These are phyloP conservation scores for Globisporangium paroecandrum DNA, from an alignment of 352 stramenopile genomes.

Conservation along the genomic window DNA sequence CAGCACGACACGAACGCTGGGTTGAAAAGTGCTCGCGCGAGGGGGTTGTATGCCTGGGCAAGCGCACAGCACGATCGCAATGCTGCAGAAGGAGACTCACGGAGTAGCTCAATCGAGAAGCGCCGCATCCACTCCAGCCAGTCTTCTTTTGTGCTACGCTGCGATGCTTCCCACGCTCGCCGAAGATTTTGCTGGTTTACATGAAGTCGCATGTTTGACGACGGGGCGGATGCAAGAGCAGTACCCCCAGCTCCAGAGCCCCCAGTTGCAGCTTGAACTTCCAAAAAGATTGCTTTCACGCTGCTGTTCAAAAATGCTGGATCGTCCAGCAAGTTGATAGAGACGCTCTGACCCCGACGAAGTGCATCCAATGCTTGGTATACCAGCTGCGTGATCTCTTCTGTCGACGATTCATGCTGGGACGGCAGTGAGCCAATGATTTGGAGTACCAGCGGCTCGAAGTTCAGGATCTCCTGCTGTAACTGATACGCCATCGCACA, in stretches of 20 bases:
- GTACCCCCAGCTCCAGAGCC: slow-evolving; percentile 20
- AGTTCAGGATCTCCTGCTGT: slow-evolving; percentile 69
- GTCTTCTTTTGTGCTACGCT: slow-evolving; percentile 89
- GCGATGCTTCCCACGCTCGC: slow-evolving; percentile 93
- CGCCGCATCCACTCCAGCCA: slow-evolving; percentile 98
- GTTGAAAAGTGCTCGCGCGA: slow-evolving; percentile 97
- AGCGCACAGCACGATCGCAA: slow-evolving; percentile 92
- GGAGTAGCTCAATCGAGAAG: slow-evolving; percentile 96
- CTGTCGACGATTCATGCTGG: slow-evolving; percentile 33
- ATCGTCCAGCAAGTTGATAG: slow-evolving; percentile 49
- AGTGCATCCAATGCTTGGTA: slow-evolving; percentile 53
- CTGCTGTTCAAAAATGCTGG: slow-evolving; percentile 43
- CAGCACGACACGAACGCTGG: slow-evolving; percentile 99
- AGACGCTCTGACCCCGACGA: slow-evolving; percentile 39
- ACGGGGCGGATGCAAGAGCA: slow-evolving; percentile 31
- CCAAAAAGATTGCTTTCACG: slow-evolving; percentile 36
- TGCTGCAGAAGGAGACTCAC: slow-evolving; percentile 93
- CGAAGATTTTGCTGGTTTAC: slow-evolving; percentile 93
- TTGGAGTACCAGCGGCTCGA: slow-evolving; percentile 64
- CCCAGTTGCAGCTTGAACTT: slow-evolving; percentile 29
- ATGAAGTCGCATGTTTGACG: slow-evolving; percentile 67
- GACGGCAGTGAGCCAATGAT: slow-evolving; percentile 59
- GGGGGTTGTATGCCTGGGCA: slow-evolving; percentile 94
- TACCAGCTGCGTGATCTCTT: slow-evolving; percentile 48
- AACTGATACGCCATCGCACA: slow-evolving; percentile 72